Evolutionary conservation across 2,329 filamentous ascomycete genomes (phyloP).

Genomic region (Penicillium sclerotiorum): DNA sequence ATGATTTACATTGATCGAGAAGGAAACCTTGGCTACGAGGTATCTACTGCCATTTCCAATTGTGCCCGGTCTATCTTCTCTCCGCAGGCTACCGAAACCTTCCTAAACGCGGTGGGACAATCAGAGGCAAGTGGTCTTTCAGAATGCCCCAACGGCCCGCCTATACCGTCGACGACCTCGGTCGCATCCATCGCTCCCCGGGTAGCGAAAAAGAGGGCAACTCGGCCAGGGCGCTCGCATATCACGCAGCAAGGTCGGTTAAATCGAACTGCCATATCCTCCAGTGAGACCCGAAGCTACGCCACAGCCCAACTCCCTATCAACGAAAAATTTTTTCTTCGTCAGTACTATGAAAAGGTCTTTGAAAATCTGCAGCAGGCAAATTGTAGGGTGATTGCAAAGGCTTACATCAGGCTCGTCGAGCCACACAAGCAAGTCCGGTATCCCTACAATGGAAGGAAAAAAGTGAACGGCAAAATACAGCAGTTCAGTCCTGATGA

Average conservation of each 20-base stretch:
- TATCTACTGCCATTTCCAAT: background rate
- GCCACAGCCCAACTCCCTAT: slow-evolving; percentile 28
- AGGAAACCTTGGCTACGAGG: background rate
- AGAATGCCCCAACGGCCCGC: background rate
- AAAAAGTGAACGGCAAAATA: slow-evolving; percentile 30
- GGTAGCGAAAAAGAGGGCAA: background rate
- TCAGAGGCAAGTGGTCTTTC: background rate
- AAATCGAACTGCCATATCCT: background rate
- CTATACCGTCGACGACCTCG: background rate
- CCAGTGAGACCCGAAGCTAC: background rate
- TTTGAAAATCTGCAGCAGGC: slow-evolving; percentile 38
- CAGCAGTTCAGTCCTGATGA: slow-evolving; percentile 34
- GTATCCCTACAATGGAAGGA: slow-evolving; percentile 39
- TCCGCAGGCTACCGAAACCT: background rate
- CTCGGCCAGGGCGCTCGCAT: background rate
- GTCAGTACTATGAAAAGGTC: slow-evolving; percentile 36
- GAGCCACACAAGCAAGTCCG: slow-evolving; percentile 40
- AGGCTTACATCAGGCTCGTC: slow-evolving; percentile 38
- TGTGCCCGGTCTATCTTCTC: background rate
- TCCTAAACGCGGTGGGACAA: background rate
- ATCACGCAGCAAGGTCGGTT: background rate
- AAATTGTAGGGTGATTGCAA: slow-evolving; percentile 39
- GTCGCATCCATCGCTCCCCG: background rate
- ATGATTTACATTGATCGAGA: background rate
- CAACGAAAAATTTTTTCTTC: slow-evolving; percentile 25